phyloP scores from a whole-genome alignment of 805 yeast species.

The Teunomyces stri region DNA sequence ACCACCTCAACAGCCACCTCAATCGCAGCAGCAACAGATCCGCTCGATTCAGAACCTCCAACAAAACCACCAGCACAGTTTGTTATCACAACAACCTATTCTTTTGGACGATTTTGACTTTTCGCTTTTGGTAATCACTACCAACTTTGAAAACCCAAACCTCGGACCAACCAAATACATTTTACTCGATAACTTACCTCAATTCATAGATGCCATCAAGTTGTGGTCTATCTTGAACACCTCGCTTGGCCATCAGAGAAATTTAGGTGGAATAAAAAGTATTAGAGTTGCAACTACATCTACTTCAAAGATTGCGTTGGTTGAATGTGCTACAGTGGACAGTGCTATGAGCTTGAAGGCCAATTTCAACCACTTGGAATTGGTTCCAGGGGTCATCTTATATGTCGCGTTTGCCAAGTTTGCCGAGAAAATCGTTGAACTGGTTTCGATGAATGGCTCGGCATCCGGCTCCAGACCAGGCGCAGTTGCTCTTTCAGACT shows the following conservation, averaged over 20 bases:
- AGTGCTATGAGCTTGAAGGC: slow-evolving; percentile 78
- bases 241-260: slow-evolving; percentile 61
- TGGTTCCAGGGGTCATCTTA: slow-evolving; percentile 74
- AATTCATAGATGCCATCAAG: slow-evolving; percentile 53
- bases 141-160: slow-evolving; percentile 67
- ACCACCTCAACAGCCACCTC: not conserved
- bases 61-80: slow-evolving; percentile 2
- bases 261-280: slow-evolving; percentile 57
- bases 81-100: slow-evolving; percentile 6
- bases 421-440: slow-evolving; percentile 21
- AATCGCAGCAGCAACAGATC: slow-evolving; percentile 2
- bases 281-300: slow-evolving; percentile 32
- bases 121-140: slow-evolving; percentile 57
- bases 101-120: slow-evolving; percentile 58
- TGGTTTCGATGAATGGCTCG: not conserved
- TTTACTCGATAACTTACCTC: slow-evolving; percentile 78
- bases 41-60: slow-evolving; percentile 1
- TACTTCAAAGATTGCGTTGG: slow-evolving; percentile 39
- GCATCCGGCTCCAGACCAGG: not conserved
- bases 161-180: slow-evolving; percentile 76
- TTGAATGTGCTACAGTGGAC: slow-evolving; percentile 71
- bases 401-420: slow-evolving; percentile 84
- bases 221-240: slow-evolving; percentile 24
- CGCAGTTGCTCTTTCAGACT: not conserved
- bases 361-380: slow-evolving; percentile 75